Percentiles rank a stretch among this genome's conserved stretches.
Conservation (phyloP, 306 rosid genomes). For the Lathyrus aphaca region DNA sequence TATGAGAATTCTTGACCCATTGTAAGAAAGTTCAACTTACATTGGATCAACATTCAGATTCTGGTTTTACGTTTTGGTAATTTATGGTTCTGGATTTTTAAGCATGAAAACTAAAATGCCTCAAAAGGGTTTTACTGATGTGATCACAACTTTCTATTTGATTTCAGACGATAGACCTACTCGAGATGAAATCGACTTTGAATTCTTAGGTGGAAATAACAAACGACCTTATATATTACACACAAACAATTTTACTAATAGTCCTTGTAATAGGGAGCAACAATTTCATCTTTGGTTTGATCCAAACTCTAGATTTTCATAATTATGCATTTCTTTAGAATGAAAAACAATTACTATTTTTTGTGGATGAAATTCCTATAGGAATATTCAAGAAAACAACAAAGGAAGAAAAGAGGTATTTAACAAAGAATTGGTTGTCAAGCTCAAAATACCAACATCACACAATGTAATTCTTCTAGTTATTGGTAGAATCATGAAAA, state of each 20-base stretch:
- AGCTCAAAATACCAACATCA: background rate
- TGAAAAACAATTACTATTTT: slow-evolving; percentile 34
- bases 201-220: slow-evolving; percentile 37
- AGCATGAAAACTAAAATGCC: slow-evolving; percentile 30
- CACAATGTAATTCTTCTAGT: slow-evolving; percentile 13
- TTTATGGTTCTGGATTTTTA: slow-evolving; percentile 37
- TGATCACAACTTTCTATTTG: slow-evolving; percentile 41
- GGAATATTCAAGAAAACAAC: slow-evolving; percentile 34
- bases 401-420: slow-evolving; percentile 18
- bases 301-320: slow-evolving; percentile 37
- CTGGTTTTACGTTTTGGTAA: slow-evolving; percentile 22
- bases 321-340: slow-evolving; percentile 40
- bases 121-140: slow-evolving; percentile 2
- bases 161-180: background rate
- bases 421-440: slow-evolving; percentile 26
- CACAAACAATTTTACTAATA: slow-evolving; percentile 34
- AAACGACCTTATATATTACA: slow-evolving; percentile 21
- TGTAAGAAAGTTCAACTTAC: slow-evolving; percentile 20
- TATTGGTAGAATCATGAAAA: slow-evolving; percentile 29
- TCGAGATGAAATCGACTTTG: slow-evolving; percentile 44
- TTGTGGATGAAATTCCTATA: slow-evolving; percentile 32
- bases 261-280: slow-evolving; percentile 37
- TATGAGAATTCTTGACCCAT: slow-evolving; percentile 15
- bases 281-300: slow-evolving; percentile 35
- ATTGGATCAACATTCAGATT: slow-evolving; percentile 13